Evolutionary conservation across 306 rosid species (phyloP), one percentile per base, ranked within the genome.

Genomic region (Potentilla sterilis): DNA sequence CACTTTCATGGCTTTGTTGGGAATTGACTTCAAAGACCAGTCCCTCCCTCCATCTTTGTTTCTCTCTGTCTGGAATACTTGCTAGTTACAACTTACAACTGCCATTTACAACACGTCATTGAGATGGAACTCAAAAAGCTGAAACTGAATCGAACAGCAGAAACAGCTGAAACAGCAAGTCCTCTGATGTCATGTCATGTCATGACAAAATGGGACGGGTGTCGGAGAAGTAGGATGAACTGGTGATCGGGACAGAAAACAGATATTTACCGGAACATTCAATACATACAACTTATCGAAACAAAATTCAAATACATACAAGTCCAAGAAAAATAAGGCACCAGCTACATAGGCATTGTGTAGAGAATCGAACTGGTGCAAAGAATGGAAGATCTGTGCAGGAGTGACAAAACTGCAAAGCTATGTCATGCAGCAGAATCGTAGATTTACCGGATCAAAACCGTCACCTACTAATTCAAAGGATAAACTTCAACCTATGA

Each of bases 331-430:
- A 61, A 15, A 54, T 32, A 18, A 13, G 57, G 58, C 73, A 40
- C 54, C 73, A 48, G 74, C 83, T 71, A 68, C 32, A 55, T 57
- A 80, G 74, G 74, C 81, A 75, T 71, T 67, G 12, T 47, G 54
- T 74, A 12, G 4, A 46, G 12, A 12, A 15, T 59, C 24, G 72
- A 64, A 77, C 42, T 37, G 83, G 67, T 51, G 82, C 77, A 67
- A 70, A 76, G 83, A 73, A 78, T 67, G 75, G 73, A 78, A 74
- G 65, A 79, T 24, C 65, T 13, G 14, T 21, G 40, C 46, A 55
- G 57, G 48, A 10, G 75, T 54, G 70, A 72, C 40, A 78, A 76
- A 69, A 40, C 43, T 38, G 82, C 73, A 42, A 78, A 78, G 77
- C 69, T 57, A 73, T 44, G 54, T 70, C 70, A 68, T 43, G 74